These are phyloP conservation scores for Neodidymelliopsis sp. DNA, from an alignment of 2,329 filamentous ascomycete genomes.

Conservation along the genomic window DNA sequence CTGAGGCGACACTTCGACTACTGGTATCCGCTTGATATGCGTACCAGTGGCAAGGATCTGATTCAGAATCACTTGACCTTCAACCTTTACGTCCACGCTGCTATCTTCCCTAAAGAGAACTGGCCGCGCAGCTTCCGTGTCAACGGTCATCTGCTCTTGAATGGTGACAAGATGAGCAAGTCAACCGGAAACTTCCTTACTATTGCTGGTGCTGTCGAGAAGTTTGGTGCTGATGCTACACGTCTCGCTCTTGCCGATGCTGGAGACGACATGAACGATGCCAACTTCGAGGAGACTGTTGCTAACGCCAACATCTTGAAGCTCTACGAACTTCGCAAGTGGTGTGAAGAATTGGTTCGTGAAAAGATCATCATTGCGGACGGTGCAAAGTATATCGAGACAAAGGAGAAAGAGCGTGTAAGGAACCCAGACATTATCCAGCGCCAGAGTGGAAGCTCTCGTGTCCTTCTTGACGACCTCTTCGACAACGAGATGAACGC, in stretches of 20 bases:
- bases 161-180: slow-evolving; percentile 99
- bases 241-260: slow-evolving; percentile 92
- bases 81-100: slow-evolving; percentile 91
- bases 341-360: slow-evolving; percentile 85
- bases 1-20: slow-evolving; percentile 95
- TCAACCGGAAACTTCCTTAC: slow-evolving; percentile 98
- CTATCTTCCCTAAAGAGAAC: slow-evolving; percentile 85
- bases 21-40: slow-evolving; percentile 92
- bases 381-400: slow-evolving; percentile 53
- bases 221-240: slow-evolving; percentile 93
- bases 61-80: slow-evolving; percentile 89
- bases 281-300: slow-evolving; percentile 95
- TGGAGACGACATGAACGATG: slow-evolving; percentile 91
- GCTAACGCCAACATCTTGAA: slow-evolving; percentile 91
- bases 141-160: slow-evolving; percentile 92
- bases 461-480: slow-evolving; percentile 82
- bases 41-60: slow-evolving; percentile 81
- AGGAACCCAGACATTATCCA: slow-evolving; percentile 67
- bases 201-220: slow-evolving; percentile 81
- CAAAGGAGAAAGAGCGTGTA: slow-evolving; percentile 52
- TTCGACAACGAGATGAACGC: slow-evolving; percentile 94
- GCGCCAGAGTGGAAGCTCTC: slow-evolving; percentile 70
- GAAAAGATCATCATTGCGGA: slow-evolving; percentile 60
- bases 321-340: slow-evolving; percentile 83
- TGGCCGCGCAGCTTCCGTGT: slow-evolving; percentile 87